phyloP scores from a whole-genome alignment of 2,329 filamentous ascomycete genomes.

The Ophiognomonia clavigignenti-juglandacearum region DNA sequence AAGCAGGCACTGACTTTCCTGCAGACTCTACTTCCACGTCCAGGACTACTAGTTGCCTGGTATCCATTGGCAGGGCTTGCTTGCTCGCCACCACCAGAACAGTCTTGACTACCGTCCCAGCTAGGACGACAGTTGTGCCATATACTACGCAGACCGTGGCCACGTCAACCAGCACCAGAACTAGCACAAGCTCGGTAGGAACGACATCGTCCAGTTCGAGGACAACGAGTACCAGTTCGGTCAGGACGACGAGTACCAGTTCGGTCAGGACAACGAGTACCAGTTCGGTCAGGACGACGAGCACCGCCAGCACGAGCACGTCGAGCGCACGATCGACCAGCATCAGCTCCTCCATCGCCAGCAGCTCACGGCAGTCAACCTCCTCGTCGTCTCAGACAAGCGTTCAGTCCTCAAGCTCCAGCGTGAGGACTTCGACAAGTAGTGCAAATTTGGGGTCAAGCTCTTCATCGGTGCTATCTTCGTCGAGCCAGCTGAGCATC shows the following conservation, averaged over 20 bases:
- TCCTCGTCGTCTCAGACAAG: not conserved
- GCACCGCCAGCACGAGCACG: not conserved
- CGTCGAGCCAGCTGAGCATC: not conserved
- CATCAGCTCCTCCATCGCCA: too few relatives aligned
- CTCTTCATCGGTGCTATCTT: not conserved
- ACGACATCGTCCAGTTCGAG: too few relatives aligned
- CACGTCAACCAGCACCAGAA: not conserved
- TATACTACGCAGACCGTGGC: not conserved
- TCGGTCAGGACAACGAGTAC: too few relatives aligned
- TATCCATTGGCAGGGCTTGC: not conserved
- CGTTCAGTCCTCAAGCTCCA: too few relatives aligned
- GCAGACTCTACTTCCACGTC: not conserved
- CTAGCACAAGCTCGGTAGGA: too few relatives aligned
- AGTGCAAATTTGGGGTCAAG: not conserved
- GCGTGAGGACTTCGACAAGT: not conserved
- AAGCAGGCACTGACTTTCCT: not conserved
- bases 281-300: too few relatives aligned
- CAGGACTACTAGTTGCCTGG: not conserved
- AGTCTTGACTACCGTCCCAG: not conserved
- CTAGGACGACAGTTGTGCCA: not conserved
- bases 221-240: too few relatives aligned
- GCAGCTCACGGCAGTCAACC: not conserved
- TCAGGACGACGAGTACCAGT: too few relatives aligned
- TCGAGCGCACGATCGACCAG: not conserved
- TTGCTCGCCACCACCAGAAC: not conserved